Evolutionary conservation across 768 basidiomycete species (phyloP).

Genomic region (Serendipita sp.): DNA sequence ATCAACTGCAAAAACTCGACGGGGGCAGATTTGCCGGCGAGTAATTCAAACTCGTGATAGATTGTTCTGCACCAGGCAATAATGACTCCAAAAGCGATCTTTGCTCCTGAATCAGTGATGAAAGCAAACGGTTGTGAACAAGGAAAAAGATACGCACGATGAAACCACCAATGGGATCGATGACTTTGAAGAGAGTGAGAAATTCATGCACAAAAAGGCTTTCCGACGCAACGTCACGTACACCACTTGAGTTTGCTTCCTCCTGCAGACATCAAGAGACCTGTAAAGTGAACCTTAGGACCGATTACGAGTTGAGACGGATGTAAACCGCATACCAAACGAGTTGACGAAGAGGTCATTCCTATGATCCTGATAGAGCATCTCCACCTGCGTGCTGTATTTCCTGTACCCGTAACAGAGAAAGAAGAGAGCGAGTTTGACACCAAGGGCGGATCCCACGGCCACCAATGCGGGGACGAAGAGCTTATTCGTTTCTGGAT

Average conservation of each 20-base stretch:
- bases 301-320: too few relatives aligned
- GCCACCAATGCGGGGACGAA: conserved; percentile 72
- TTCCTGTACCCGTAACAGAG: conserved; percentile 70
- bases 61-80: conserved; percentile 62
- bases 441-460: conserved; percentile 74
- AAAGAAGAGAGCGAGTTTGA: conserved; percentile 75
- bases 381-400: conserved; percentile 77
- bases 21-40: conserved; percentile 87
- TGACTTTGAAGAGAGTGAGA: conserved; percentile 29
- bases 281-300: too few relatives aligned
- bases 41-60: conserved; percentile 63
- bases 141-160: conserved; percentile 32
- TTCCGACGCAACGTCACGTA: conserved; percentile 25
- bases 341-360: conserved; percentile 82
- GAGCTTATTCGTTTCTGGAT: conserved; percentile 39
- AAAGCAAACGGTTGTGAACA: neutral
- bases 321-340: conserved; percentile 56
- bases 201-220: too few relatives aligned
- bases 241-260: conserved; percentile 74
- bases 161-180: conserved; percentile 67
- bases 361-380: conserved; percentile 95
- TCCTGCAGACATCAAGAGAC: conserved; percentile 68
- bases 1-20: conserved; percentile 81
- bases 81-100: conserved; percentile 74
- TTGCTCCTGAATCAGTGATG: neutral